Evolutionary conservation across 2,329 filamentous ascomycete species (phyloP), one percentile per base, ranked within the genome.

Genomic region (Nothophaeocryptopus gaeumannii): DNA sequence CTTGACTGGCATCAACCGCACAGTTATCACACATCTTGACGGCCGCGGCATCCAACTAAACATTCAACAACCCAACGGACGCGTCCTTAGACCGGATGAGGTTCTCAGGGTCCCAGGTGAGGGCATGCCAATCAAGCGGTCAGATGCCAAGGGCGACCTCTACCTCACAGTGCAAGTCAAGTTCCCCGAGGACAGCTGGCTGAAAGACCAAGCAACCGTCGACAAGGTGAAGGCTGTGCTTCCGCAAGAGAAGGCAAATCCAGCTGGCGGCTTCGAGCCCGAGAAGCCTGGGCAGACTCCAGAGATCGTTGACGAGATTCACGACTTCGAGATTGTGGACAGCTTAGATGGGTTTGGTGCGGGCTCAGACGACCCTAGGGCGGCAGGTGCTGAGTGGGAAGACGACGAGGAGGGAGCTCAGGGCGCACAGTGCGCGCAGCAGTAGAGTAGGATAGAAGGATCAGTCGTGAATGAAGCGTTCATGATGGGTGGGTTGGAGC

Each of bases 121-220:
- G 74, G 93, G 93, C 53, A 99, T 99, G 93, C 93, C 93, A 2
- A 71, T 85, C 61, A 96, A 96, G 78, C 84, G 85, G 50, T 88
- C 85, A 56, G 93, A 99, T 34, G 66, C 74, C 4, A 89, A 83
- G 67, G 93, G 93, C 37, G 90, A 97, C 64, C 75, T 99, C 13
- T 99, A 92, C 71, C 77, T 99, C 36, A 75, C 87, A 33, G 85
- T 96, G 57, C 85, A 93, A 62, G 80, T 99, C 55, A 81, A 89
- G 47, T 97, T 97, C 74, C 93, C 93, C 2, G 83, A 91, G 61
- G 84, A 92, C 62, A 87, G 84, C 20, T 97, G 90, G 89, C 75
- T 91, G 50, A 72, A 73, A 51, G 66, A 87, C 49, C 82, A 89
- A n/a, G 79, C 81, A 10, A 78, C 83, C 1, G 81, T 92, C 51